Base-by-base conservation (phyloP, 176 grass and related monocot genomes). In the Melocanna baccifera region DNA sequence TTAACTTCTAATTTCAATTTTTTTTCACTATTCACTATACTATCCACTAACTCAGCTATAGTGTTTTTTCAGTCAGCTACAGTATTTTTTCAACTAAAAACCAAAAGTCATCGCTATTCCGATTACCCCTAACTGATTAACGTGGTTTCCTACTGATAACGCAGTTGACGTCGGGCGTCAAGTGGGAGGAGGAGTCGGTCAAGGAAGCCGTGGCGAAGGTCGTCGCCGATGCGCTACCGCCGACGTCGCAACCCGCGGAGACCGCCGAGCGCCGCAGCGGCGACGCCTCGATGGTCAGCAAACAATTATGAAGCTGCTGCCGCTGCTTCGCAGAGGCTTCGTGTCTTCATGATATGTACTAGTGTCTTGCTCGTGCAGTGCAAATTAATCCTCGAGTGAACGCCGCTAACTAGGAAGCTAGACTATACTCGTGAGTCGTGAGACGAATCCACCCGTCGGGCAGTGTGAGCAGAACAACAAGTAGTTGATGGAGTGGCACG, bases 191-290 rank as follows among this genome's bases (percentile, higher is more conserved):
- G 51, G 29, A 63, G 76, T n/a, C 55, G 76, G 67, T 86, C 75
- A 79, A 64, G 67, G 42, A 79, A 67, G 75, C 84, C 67, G 84
- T 79, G 42, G 84, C 66, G 15, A 86, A 86, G 84, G 76, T 63
- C 67, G 55, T 86, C 15, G 30, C 84, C 67, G 76, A 72, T 1
- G 41, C 20, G 67, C 66, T 79, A 14, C 29, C 36, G 72, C 26
- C 12, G 34, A 36, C 34, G 42, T 8, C 41, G 63, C 63, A 36
- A 2, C 11, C 78, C 6, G 15, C 26, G 9, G 50, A 56, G 46
- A 36, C 30, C 30, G 6, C 62, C 62, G 29, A 7, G 62, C 28
- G 62, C 59, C 0, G 11, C 70, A 10, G 45, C 41, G 29, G 1
- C 29, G 30, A 15, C 16, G 8, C 30, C 52, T 16, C 62, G 4